Percentiles rank a stretch among this genome's conserved stretches.
phyloP scores from a whole-genome alignment of 768 basidiomycete species.

The Lactarius deliciosus region DNA sequence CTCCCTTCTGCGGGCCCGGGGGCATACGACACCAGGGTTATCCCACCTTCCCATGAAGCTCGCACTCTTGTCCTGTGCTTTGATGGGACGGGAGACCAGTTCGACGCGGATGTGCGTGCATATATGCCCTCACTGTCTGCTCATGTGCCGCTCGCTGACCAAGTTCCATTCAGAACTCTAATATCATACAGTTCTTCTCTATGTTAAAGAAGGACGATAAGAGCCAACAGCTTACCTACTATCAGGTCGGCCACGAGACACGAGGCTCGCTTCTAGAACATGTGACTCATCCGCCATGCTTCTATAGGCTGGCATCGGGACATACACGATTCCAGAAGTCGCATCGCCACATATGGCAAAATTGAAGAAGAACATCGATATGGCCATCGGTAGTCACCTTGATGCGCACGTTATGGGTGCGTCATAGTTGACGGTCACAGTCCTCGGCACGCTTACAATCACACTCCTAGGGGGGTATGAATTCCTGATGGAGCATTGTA shows the following conservation, averaged over 20 bases:
- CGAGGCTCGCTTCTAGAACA: conserved; percentile 1
- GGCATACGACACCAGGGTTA: conserved; percentile 21
- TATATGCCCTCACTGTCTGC: not conserved
- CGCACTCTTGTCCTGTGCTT: conserved; percentile 70
- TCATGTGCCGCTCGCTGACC: not conserved
- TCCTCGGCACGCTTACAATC: not conserved
- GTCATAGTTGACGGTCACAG: conserved; percentile 19
- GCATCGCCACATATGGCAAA: conserved; percentile 57
- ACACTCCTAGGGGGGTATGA: conserved; percentile 60
- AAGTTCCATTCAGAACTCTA: conserved; percentile 55
- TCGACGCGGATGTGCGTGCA: conserved; percentile 56
- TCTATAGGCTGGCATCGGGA: conserved; percentile 66
- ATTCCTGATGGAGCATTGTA: conserved; percentile 77
- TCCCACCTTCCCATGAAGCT: conserved; percentile 30
- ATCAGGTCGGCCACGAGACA: conserved; percentile 49
- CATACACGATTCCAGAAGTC: conserved; percentile 62
- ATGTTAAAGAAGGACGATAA: conserved; percentile 68
- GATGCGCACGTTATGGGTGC: conserved; percentile 69
- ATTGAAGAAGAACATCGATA: conserved; percentile 55
- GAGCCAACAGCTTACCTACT: conserved; percentile 66
- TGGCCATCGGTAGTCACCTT: conserved; percentile 62
- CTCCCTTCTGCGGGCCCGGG: conserved; percentile 4
- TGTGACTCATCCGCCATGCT: not conserved
- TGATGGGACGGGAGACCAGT: conserved; percentile 64
- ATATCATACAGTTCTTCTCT: conserved; percentile 66